Base-by-base conservation (phyloP, 208 protist genomes). In the Wallacemonas sp. region DNA sequence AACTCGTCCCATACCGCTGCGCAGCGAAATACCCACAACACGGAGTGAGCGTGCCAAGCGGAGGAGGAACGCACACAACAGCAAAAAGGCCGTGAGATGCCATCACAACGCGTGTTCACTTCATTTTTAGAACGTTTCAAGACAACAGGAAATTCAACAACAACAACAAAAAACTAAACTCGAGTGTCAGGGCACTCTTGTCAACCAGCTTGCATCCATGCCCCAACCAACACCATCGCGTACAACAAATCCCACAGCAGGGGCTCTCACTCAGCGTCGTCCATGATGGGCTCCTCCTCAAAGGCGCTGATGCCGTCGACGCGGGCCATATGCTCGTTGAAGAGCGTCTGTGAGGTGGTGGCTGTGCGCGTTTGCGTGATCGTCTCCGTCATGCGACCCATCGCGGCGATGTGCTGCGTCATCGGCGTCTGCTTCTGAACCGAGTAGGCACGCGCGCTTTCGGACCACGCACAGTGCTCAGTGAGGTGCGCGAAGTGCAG, bases 341-440 rank as follows among this genome's bases (percentile, higher is more conserved):
- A 85, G 11, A 94, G 71, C 8, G 61, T 80, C 64, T 96, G 91
- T 36, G 71, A 58, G 1, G 86, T 86, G 0, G 81, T 68, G 4
- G 76, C 65, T 0, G 76, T 87, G 36, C 80, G 81, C 0, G 76
- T 70, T 74, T 96, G 87, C n/a, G 73, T 75, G 61, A 94, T 87
- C 19, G 87, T 96, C 55, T 93, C 86, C 1, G 81, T 54, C 91
- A 96, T 96, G 61, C 91, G 80, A 14, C 91, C 91, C 88, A 96
- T 92, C 0, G 86, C 61, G 21, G 86, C 91, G 29, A 93, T 68
- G 70, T 88, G 91, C 64, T 92, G 81, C 38, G 91, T 93, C 21
- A 96, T 64, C 2, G 86, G 88, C 1, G 91, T 96, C 65, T 96
- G 91, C 2, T 72, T 57, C 65, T 90, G 91, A 62, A 96, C 91